Base-by-base conservation (phyloP, 495 filamentous ascomycete genomes). In the Penicillium mononematosum region DNA sequence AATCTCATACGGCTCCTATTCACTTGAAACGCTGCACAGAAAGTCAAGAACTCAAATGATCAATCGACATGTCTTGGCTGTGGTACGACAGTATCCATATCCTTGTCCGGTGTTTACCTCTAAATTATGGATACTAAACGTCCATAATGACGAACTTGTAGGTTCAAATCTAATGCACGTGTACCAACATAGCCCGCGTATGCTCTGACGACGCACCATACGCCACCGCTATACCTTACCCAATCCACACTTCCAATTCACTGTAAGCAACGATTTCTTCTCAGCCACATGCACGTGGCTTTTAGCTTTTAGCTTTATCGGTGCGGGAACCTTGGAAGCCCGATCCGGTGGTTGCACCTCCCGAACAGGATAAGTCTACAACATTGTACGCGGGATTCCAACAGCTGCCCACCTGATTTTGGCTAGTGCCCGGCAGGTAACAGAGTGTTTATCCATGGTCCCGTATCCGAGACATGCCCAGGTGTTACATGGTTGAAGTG, bases 271-370 rank as follows among this genome's bases (percentile, higher is more conserved):
- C 43, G 20, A 27, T 5, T 11, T 12, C 19, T n/a, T 45, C 17
- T 45, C 52, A 39, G 53, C 53, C 32, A 53, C n/a, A 25, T 46
- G 14, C 43, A 55, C 32, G 43, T 46, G 42, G 43, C 16, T 46
- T 36, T 14, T 34, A 47, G 12, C 31, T 25, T 27, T 17, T 14
- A 25, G 29, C 7, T 38, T 4, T 20, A 20, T 50, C 32, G 24
- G 19, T 5, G 49, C 29, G n/a, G 36, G 16, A 39, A 39, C 6
- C 16, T n/a, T 39, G n/a, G 16, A 39, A 39, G 36, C n/a, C 7
- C 1, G 36, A 38, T 38, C 36, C 36, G n/a, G n/a, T 39, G 36
- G 36, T 39, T 39, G 2, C n/a, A 17, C n/a, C 36, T 38, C 36
- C 34, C 36, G 36, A 38, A 17, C 7, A 17, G 16, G 16, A 17